Evolutionary conservation across 306 rosid genomes (phyloP).

Genomic region (Ammopiptanthus mongolicus): DNA sequence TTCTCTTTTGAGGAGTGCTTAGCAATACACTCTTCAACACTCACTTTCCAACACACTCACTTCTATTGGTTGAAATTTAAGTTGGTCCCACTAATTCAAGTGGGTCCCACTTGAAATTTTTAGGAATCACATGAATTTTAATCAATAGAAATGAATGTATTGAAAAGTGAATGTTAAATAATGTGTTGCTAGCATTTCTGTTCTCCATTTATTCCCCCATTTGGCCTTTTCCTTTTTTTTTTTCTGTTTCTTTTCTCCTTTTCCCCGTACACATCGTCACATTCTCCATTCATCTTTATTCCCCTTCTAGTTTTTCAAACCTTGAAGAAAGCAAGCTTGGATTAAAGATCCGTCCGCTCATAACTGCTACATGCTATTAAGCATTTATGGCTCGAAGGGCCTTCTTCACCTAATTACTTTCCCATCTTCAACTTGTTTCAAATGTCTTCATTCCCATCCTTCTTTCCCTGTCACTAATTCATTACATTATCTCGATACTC

Average conservation of each 20-base stretch:
- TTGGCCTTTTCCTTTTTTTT: background rate
- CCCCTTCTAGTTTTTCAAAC: background rate
- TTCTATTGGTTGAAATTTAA: no score
- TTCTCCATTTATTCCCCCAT: background rate
- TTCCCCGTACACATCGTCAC: background rate
- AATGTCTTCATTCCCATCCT: background rate
- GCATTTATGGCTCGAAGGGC: slow-evolving; percentile 4
- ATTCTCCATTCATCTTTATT: no score
- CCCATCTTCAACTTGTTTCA: background rate
- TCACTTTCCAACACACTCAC: no score
- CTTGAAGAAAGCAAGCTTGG: background rate
- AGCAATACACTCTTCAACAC: no score
- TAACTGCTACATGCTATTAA: background rate
- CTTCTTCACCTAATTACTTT: background rate
- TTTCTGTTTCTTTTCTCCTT: background rate
- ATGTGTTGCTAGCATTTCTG: no score
- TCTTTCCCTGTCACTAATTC: background rate
- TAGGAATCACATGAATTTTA: no score
- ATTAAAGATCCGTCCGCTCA: background rate
- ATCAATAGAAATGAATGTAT: no score
- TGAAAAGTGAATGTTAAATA: no score
- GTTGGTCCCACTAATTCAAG: no score
- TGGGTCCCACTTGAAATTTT: no score
- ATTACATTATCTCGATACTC: background rate
- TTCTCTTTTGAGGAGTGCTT: no score